A percentile compares a stretch with the other conserved stretches of the same genome.
phyloP scores from a whole-genome alignment of 2,329 filamentous ascomycete species.

The Neofusicoccum kwambonambiense region DNA sequence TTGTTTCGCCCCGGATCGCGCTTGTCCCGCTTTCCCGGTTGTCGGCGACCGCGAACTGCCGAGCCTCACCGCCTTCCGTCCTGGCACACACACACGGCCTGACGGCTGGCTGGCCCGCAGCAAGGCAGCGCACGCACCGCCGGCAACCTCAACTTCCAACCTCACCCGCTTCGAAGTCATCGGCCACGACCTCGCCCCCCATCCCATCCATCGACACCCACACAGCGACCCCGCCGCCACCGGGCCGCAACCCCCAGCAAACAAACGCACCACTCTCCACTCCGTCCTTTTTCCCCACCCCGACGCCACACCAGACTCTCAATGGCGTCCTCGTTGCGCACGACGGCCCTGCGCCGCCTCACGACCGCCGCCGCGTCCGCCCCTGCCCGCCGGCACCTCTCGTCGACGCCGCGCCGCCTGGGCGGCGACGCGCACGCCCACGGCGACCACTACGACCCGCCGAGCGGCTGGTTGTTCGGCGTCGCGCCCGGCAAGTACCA shows the following conservation, averaged over 20 bases:
- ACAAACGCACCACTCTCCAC: not conserved
- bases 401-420: constrained; percentile 1
- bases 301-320: not conserved
- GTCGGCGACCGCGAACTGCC: constrained; percentile 4
- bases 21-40: not conserved
- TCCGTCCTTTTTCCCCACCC: not conserved
- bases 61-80: not conserved
- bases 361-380: not conserved
- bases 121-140: not conserved
- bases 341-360: not conserved
- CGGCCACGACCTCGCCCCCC: not conserved
- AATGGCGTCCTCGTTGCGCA: constrained; percentile 10
- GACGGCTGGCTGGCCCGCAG: not conserved
- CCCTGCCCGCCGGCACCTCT: not conserved
- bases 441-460: constrained; percentile 75
- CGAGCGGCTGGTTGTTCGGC: constrained; percentile 88
- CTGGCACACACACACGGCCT: not conserved
- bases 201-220: not conserved
- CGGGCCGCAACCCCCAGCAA: not conserved
- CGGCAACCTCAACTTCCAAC: constrained; percentile 9
- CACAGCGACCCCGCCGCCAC: not conserved
- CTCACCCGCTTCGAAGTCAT: not conserved
- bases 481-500: constrained; percentile 91
- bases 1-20: not conserved
- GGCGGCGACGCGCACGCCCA: constrained; percentile 47